Evolutionary conservation across 805 yeast species (phyloP), one percentile per base, ranked within the genome.

Genomic region (Kregervanrija fluxuum): DNA sequence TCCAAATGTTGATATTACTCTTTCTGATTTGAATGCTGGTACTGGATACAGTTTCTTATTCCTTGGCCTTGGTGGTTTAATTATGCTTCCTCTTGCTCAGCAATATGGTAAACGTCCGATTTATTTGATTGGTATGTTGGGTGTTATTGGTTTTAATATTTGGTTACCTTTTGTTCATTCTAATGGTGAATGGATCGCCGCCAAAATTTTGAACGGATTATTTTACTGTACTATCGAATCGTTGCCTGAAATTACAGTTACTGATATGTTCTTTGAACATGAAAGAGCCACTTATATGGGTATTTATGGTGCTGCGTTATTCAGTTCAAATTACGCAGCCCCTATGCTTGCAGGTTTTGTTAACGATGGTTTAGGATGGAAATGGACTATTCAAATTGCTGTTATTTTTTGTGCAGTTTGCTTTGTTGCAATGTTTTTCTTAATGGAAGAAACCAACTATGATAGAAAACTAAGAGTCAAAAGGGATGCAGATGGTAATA

Each of bases 331-430:
- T 37, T 79, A 65, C 52, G 59, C 77, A 45, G 83, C 82, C 4
- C 83, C 84, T 5, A 64, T 79, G 52, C 67, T 78, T 40, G 80
- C 82, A 11, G 82, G 82, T 11, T 74, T 75, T 51, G 74, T 79
- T 45, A 68, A 70, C 30, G 69, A 71, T 41, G 70, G 68, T 30
- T 61, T 68, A 28, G 74, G 76, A 6, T 79, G 79, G 71, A 57
- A 69, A 48, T 75, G 79, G 80, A 75, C 72, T 9, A 72, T 77
- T 59, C 64, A 53, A 48, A 66, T 75, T 63, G 64, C 73, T 42
- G 73, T 75, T 14, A 71, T 79, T 39, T 70, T 71, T 40, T 67
- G 65, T 17, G 75, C 64, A 33, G 72, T 53, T 43, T 70, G 61
- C 54, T 69, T 56, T 37, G 65, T 60, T 52, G 65, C 55, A 55